Evolutionary conservation across 495 filamentous ascomycete species (phyloP).

Genomic region (Penicillium angulare): DNA sequence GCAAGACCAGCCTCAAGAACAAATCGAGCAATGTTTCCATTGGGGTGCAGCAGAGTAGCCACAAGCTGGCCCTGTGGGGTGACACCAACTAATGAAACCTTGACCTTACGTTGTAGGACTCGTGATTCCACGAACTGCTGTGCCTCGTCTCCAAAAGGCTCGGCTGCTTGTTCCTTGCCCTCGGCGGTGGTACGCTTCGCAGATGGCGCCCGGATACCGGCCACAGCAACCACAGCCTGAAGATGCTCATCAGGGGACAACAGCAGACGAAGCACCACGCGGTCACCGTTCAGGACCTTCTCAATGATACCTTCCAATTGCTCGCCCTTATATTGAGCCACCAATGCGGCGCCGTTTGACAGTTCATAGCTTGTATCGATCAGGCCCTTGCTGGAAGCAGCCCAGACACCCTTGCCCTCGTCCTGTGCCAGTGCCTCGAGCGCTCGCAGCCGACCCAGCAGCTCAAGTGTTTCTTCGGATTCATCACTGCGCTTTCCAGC

Average conservation of each 20-base stretch:
- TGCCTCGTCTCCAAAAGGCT: constrained; percentile 85
- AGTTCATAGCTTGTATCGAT: constrained; percentile 81
- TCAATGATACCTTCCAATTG: constrained; percentile 79
- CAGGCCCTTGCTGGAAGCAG: constrained; percentile 49
- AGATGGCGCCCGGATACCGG: constrained; percentile 81
- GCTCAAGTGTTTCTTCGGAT: constrained; percentile 63
- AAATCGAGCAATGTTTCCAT: constrained; percentile 87
- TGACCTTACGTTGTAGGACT: constrained; percentile 80
- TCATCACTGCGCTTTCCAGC: constrained; percentile 81
- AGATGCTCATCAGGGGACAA: constrained; percentile 73
- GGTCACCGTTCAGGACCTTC: constrained; percentile 86
- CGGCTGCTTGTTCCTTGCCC: constrained; percentile 75
- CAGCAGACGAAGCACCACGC: constrained; percentile 79
- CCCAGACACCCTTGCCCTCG: constrained; percentile 78
- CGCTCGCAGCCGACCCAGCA: constrained; percentile 70
- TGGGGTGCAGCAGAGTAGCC: constrained; percentile 76
- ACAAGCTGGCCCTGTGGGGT: constrained; percentile 85
- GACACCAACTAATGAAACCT: constrained; percentile 75
- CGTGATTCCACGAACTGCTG: constrained; percentile 80
- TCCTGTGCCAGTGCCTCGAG: constrained; percentile 79
- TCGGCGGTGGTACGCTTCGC: constrained; percentile 79
- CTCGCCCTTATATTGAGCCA: constrained; percentile 75
- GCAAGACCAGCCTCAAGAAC: constrained; percentile 85
- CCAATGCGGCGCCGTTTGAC: constrained; percentile 65
- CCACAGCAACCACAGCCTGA: constrained; percentile 82